Conservation (phyloP, 2,329 filamentous ascomycete species). For the Bipolaris cookei region DNA sequence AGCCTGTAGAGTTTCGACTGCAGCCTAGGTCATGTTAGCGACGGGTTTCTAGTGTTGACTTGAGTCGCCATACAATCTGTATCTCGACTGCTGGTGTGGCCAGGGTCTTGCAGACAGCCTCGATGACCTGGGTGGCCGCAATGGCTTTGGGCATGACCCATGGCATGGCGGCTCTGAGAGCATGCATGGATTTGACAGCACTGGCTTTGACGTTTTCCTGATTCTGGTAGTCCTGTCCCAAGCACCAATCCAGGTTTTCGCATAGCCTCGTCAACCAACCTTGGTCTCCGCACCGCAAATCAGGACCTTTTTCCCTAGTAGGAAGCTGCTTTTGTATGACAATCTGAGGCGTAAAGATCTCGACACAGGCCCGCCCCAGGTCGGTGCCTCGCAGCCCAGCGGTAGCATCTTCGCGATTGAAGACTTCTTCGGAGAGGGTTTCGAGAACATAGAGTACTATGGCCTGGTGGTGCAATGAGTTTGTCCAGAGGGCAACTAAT, state of each 20-base stretch:
- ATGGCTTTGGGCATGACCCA: slow-evolving; percentile 90
- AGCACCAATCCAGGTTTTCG: slow-evolving; percentile 74
- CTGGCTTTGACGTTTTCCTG: slow-evolving; percentile 72
- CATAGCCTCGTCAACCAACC: slow-evolving; percentile 86
- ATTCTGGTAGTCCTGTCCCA: slow-evolving; percentile 68
- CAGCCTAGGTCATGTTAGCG: slow-evolving; percentile 49
- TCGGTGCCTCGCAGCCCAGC: slow-evolving; percentile 82
- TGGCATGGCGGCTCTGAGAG: slow-evolving; percentile 77
- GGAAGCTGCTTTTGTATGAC: slow-evolving; percentile 80
- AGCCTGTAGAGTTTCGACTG: slow-evolving; percentile 82
- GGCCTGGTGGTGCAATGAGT: slow-evolving; percentile 72
- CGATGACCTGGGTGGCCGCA: slow-evolving; percentile 57
- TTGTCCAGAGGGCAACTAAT: slow-evolving; percentile 79
- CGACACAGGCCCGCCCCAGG: slow-evolving; percentile 87
- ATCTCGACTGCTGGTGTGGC: slow-evolving; percentile 46
- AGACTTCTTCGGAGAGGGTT: slow-evolving; percentile 91
- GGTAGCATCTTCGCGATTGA: slow-evolving; percentile 86
- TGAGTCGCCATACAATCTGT: slow-evolving; percentile 39
- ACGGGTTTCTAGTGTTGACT: background rate
- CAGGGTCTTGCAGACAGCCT: slow-evolving; percentile 49
- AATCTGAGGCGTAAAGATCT: slow-evolving; percentile 83
- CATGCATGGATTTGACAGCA: slow-evolving; percentile 76
- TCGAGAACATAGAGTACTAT: slow-evolving; percentile 89
- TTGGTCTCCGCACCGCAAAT: slow-evolving; percentile 77
- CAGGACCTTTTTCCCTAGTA: slow-evolving; percentile 70